Percentiles rank a stretch among this genome's conserved stretches.
Conservation (phyloP, 2,329 filamentous ascomycete genomes). For the Akanthomyces lecanii region DNA sequence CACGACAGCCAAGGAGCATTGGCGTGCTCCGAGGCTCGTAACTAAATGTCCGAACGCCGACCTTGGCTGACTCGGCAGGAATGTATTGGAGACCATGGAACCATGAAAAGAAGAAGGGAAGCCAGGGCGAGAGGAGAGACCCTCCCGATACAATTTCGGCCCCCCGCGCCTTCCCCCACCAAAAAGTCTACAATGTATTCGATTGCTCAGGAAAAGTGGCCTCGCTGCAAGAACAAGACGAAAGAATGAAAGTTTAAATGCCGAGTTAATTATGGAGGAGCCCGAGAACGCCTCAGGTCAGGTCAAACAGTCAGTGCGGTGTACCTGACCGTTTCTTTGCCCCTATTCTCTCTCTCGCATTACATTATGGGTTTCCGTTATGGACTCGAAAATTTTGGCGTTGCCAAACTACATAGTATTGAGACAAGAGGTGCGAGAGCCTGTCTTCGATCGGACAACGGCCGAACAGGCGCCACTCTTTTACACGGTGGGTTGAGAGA, state of each 20-base stretch:
- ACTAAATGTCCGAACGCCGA: background rate
- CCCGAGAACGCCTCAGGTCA: background rate
- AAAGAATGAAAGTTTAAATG: background rate
- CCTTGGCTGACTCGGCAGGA: background rate
- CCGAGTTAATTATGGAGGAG: background rate
- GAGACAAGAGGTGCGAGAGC: background rate
- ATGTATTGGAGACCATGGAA: background rate
- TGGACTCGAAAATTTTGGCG: background rate
- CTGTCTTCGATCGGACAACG: constrained; percentile 11
- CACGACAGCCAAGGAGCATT: too few relatives aligned
- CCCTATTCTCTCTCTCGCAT: background rate
- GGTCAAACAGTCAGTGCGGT: background rate
- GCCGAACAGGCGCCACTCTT: background rate
- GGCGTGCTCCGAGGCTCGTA: too few relatives aligned
- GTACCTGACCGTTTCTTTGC: background rate
- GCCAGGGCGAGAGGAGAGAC: background rate
- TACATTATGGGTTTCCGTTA: background rate
- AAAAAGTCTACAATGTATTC: background rate
- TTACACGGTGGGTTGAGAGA: background rate
- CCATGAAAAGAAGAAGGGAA: background rate
- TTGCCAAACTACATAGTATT: too few relatives aligned
- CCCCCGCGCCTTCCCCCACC: background rate
- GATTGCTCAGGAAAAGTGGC: background rate
- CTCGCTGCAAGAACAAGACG: background rate
- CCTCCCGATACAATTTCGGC: background rate